Conservation (phyloP, 768 basidiomycete species). For the Termitomyces sp. region DNA sequence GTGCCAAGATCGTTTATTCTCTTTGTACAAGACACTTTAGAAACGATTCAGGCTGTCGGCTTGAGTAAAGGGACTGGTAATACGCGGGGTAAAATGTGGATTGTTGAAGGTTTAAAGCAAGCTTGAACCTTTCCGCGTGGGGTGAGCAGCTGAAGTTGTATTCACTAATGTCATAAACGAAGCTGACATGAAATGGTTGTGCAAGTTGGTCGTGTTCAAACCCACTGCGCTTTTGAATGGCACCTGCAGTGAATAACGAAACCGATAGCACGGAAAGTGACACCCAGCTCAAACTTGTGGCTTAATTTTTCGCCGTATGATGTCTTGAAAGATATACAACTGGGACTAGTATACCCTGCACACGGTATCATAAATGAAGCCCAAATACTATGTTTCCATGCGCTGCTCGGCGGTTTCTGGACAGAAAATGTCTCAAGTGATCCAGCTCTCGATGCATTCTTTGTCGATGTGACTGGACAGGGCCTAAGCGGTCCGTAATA, state of each 20-base stretch:
- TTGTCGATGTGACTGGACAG: not conserved
- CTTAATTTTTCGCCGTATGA: not conserved
- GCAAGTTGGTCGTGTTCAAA: too few species aligned
- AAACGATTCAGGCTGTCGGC: too few species aligned
- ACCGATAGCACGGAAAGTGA: too few species aligned
- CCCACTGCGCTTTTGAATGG: not conserved
- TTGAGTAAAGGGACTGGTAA: too few species aligned
- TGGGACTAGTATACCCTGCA: not conserved
- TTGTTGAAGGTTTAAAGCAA: too few species aligned
- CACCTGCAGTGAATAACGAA: not conserved
- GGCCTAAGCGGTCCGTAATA: slow-evolving; percentile 5
- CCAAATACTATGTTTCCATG: not conserved
- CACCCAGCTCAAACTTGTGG: too few species aligned
- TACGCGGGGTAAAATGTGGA: too few species aligned
- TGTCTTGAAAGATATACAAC: not conserved
- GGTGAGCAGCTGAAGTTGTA: not conserved
- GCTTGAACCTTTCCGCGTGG: not conserved
- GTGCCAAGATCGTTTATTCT: too few species aligned
- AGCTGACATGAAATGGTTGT: not conserved
- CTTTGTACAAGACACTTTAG: too few species aligned
- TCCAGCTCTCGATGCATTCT: not conserved
- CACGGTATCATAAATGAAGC: not conserved
- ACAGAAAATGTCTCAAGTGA: not conserved
- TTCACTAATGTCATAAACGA: not conserved
- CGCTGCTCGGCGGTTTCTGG: not conserved